Evolutionary conservation across 768 basidiomycete species (phyloP), one percentile per base, ranked within the genome.

Genomic region (Leccinum obscurum): DNA sequence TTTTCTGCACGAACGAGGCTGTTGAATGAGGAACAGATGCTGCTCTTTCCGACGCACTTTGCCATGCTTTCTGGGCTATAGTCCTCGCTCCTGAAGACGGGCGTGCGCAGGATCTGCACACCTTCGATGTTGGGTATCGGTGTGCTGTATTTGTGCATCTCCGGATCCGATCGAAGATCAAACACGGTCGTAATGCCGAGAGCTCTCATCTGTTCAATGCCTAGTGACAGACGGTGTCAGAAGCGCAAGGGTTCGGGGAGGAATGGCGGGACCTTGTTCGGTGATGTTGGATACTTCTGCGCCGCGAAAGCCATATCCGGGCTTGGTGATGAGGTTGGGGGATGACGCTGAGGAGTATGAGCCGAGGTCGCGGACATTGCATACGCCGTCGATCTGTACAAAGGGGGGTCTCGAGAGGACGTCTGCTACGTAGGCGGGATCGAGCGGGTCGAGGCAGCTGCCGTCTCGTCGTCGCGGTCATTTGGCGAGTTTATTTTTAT

Each of bases 21-120:
- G 4, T 28, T 52, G 44, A 46, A 44, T 37, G 32, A 55, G 10
- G 37, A 44, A 41, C 22, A 6, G 3, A 48, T 13, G 60, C 2
- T n/a, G 9, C 14, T 41, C 28, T 59, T 52, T 64, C 67, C 76
- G 80, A 86, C 89, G 76, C 76, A 92, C 90, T 84, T 88, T 66
- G 91, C 88, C 84, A 93, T 88, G 75, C 81, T 84, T 73, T 92
- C 88, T 22, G 90, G 90, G 70, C 89, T 91, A 72, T 92, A 92
- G 69, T 93, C 91, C 69, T 87, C 87, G 51, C 77, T 84, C 66
- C 81, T 76, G 62, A 83, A 83, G 55, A 92, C 88, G 1, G 91
- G 90, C 14, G 77, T 76, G 57, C 81, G 86, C 15, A 85, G 51
- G 55, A 91, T 71, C 39, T 84, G 78, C 24, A 92, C 79, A 6